Evolutionary conservation across 495 filamentous ascomycete genomes (phyloP), one percentile per base, ranked within the genome.

Genomic region (Parachaetomium inaequale): DNA sequence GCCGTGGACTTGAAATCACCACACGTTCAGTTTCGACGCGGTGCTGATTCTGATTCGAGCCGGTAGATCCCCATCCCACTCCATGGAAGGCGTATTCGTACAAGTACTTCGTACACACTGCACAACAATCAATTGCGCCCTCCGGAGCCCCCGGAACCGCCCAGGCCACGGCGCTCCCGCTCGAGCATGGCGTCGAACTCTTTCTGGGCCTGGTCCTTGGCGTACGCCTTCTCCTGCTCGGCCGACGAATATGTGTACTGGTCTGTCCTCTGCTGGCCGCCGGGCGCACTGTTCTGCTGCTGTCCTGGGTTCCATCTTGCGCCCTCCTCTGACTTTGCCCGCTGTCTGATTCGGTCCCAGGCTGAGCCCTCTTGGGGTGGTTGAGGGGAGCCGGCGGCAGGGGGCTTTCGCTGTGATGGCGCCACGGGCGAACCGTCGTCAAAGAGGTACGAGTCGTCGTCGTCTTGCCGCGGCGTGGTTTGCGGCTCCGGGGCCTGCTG

Each of bases 141-240:
- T 0, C 60, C 60, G 10, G 52, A 56, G 50, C 73, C 23, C 1
- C 60, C 60, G 10, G 52, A 56, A 52, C 73, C 23, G 63, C 64
- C 36, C 59, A 70, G 15, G 26, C 78, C 50, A 59, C 72, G 46
- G 64, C 75, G 61, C 65, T 83, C 66, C 51, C 73, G 45, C 63
- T 74, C 55, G 59, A 77, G 58, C 68, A 81, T 70, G 26, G 72
- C 76, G 45, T 81, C 78, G 59, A 81, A 81, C 46, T 81, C 75
- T 56, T 68, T 75, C 57, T 81, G 78, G 14, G 76, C 78, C 51
- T 77, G 72, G 26, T 75, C 72, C 62, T 69, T 77, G 45, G 74
- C 76, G 40, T 69, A 68, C 11, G 68, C 69, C 50, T 64, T 76
- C 32, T 78, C 70, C 50, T 72, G 68, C 6, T 78, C 77, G 17